Evolutionary conservation across 2,329 filamentous ascomycete species (phyloP).

Genomic region (Diaporthe amygdali): DNA sequence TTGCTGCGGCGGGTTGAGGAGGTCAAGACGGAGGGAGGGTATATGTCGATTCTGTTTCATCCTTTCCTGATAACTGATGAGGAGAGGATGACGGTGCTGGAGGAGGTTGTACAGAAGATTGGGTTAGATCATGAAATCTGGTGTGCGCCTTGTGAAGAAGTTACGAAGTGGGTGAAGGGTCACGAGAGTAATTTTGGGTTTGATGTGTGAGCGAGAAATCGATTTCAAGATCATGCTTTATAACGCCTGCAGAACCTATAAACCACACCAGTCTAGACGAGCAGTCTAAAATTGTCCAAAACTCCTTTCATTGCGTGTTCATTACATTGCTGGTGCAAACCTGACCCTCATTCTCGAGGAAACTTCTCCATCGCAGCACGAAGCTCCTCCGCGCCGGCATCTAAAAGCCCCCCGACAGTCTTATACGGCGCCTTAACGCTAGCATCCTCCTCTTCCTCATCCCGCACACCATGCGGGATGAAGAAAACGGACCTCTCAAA

Average conservation of each 20-base stretch:
- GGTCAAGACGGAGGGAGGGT: slow-evolving; percentile 27
- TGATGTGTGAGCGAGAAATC: background rate
- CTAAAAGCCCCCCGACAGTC: background rate
- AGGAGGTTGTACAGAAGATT: slow-evolving; percentile 31
- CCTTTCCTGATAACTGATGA: slow-evolving; percentile 34
- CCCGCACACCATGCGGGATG: background rate
- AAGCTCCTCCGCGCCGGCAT: background rate
- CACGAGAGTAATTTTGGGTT: slow-evolving; percentile 25
- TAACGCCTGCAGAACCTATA: background rate
- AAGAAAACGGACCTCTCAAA: slow-evolving; percentile 9
- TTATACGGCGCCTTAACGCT: background rate
- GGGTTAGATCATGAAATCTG: slow-evolving; percentile 31
- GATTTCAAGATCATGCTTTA: background rate
- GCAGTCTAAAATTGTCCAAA: background rate
- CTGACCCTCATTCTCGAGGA: background rate
- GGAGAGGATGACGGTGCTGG: slow-evolving; percentile 33
- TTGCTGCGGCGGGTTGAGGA: slow-evolving; percentile 31
- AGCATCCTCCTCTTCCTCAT: background rate
- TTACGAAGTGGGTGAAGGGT: slow-evolving; percentile 32
- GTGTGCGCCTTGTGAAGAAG: slow-evolving; percentile 34
- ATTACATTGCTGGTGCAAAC: background rate
- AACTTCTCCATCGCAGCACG: background rate
- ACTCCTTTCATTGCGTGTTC: background rate
- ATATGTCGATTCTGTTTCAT: slow-evolving; percentile 36
- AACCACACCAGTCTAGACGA: background rate